These are phyloP conservation scores for Ensete ventricosum DNA, from an alignment of 176 grass and related monocot species.

Conservation along the genomic window DNA sequence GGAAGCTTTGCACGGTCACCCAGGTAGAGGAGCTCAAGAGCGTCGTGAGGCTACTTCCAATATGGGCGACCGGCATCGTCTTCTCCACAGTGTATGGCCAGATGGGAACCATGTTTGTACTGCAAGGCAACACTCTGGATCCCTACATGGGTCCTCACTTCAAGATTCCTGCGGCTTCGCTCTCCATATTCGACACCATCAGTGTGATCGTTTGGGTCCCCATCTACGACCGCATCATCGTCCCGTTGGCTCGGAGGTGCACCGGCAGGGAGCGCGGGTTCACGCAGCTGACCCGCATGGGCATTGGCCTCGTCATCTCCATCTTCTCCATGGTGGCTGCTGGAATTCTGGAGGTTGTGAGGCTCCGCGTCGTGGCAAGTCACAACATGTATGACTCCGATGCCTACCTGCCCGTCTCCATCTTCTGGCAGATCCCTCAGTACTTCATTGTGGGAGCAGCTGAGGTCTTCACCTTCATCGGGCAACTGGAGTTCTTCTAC, in stretches of 20 bases:
- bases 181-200: slow-evolving; percentile 9
- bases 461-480: slow-evolving; percentile 11
- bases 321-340: slow-evolving; percentile 7
- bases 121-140: slow-evolving; percentile 7
- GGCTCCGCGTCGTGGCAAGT: background rate
- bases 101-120: slow-evolving; percentile 14
- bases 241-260: background rate
- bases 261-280: background rate
- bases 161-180: slow-evolving; percentile 9
- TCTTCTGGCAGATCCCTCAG: slow-evolving; percentile 17
- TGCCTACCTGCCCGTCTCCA: background rate
- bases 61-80: slow-evolving; percentile 13
- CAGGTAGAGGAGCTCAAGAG: slow-evolving; percentile 16
- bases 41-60: slow-evolving; percentile 9
- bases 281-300: slow-evolving; percentile 10
- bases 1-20: slow-evolving; percentile 12
- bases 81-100: slow-evolving; percentile 5
- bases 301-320: slow-evolving; percentile 5
- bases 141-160: slow-evolving; percentile 7
- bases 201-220: slow-evolving; percentile 10
- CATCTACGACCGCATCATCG: slow-evolving; percentile 1
- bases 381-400: background rate
- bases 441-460: slow-evolving; percentile 12
- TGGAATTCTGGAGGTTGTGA: slow-evolving; percentile 2
- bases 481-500: slow-evolving; percentile 15